Evolutionary conservation across 495 filamentous ascomycete species (phyloP), one percentile per base, ranked within the genome.

Genomic region (Lindgomyces ingoldianus): DNA sequence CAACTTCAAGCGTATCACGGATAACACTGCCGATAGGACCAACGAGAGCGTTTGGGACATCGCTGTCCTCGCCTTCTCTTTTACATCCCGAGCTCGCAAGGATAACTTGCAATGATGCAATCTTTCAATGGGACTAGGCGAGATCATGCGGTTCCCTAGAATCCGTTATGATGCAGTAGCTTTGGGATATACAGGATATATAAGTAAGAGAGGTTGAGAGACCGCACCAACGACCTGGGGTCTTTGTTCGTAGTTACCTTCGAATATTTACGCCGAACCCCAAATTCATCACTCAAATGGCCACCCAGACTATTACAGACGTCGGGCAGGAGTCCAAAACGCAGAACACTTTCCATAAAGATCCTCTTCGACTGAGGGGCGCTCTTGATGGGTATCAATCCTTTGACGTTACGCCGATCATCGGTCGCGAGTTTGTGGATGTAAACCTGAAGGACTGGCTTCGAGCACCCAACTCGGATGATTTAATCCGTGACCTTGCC

Each of bases 331-430:
- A 9, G 9, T 30, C 26, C 8, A 25, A 47, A 21, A 10, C 39
- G 16, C 10, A 56, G 41, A 25, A 22, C 1, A 16, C 50, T 21
- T 2, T 19, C 14, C 25, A 11, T 19, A 33, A 41, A 6, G 52
- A 61, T 53, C 84, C 86, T 0, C 69, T 88, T 24, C 71, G 80
- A 70, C 74, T 78, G 16, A 81, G 76, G 0, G 84, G 84, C 3
- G 75, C 78, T 0, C 77, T 89, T 0, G 81, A 88, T 36, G 57
- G 79, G 14, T 87, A 83, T 68, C 75, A 87, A 42, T 79, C 78
- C 12, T 84, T 86, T 54, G 87, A 90, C 26, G 77, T 85, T 1
- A 91, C 88, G 2, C 86, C 87, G 0, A 72, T 85, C 8, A 88
- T 91, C 67, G 88, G 89, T 18, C 78, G 78, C 1, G 89, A 91